Evolutionary conservation across 805 yeast genomes (phyloP).

Genomic region (Suhomyces sp.): DNA sequence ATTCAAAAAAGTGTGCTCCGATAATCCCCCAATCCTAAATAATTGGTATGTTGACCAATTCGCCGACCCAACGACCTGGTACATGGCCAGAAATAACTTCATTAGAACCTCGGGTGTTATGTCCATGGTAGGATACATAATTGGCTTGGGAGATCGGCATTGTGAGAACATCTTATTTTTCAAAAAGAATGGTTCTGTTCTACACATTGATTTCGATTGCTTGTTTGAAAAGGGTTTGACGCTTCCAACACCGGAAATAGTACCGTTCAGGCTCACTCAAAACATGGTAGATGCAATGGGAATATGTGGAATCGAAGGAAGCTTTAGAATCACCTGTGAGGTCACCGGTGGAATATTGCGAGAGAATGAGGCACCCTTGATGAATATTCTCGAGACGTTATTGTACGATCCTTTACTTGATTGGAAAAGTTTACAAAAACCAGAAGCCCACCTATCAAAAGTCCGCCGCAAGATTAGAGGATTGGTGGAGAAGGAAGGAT

Average conservation of each 20-base stretch:
- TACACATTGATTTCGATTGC: constrained; percentile 97
- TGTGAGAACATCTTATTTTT: constrained; percentile 84
- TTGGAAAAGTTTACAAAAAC: constrained; percentile 54
- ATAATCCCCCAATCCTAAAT: constrained; percentile 68
- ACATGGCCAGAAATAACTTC: constrained; percentile 68
- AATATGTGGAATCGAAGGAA: constrained; percentile 83
- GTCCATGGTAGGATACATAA: constrained; percentile 93
- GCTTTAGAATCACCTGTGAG: constrained; percentile 81
- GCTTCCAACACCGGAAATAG: constrained; percentile 80
- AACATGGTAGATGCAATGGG: constrained; percentile 91
- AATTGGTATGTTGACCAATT: constrained; percentile 87
- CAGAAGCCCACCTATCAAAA: constrained; percentile 67
- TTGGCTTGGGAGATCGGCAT: constrained; percentile 96
- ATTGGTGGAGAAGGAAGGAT: constrained; percentile 74
- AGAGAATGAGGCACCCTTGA: constrained; percentile 74
- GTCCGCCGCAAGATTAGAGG: constrained; percentile 83
- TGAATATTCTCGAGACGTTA: constrained; percentile 90
- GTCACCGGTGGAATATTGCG: constrained; percentile 73
- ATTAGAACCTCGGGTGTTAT: constrained; percentile 87
- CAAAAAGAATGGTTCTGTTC: constrained; percentile 68
- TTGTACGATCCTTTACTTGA: constrained; percentile 89
- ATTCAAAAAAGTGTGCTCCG: constrained; percentile 26
- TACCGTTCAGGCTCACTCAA: constrained; percentile 88
- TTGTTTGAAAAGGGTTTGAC: constrained; percentile 83
- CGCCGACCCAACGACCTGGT: constrained; percentile 90